Conservation (phyloP, 805 yeast species). For the Metschnikowia koreensis region DNA sequence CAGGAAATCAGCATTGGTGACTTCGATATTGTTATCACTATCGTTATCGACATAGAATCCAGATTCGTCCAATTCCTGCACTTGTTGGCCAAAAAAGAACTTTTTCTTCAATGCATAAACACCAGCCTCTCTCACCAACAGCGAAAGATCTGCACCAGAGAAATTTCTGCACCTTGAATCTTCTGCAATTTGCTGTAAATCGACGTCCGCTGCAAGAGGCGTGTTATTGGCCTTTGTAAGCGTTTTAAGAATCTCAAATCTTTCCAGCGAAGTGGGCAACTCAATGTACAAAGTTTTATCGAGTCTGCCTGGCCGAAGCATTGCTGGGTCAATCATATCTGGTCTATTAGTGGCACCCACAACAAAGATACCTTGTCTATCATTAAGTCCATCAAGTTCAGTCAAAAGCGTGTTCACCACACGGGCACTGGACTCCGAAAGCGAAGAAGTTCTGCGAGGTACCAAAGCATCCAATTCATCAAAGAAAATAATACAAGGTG, state of each 20-base stretch:
- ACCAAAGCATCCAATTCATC: constrained; percentile 96
- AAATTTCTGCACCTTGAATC: constrained; percentile 84
- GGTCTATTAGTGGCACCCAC: constrained; percentile 97
- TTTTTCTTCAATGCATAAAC: constrained; percentile 77
- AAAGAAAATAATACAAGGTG: constrained; percentile 91
- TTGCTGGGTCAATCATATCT: constrained; percentile 97
- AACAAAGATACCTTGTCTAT: constrained; percentile 88
- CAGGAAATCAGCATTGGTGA: constrained; percentile 64
- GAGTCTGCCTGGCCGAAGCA: constrained; percentile 94
- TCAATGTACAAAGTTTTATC: constrained; percentile 92
- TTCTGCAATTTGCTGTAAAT: constrained; percentile 58
- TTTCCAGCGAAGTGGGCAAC: constrained; percentile 74
- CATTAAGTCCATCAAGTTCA: constrained; percentile 92
- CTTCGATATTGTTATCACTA: constrained; percentile 44
- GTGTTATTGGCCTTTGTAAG: constrained; percentile 69
- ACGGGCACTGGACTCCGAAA: constrained; percentile 86
- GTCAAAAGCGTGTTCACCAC: constrained; percentile 94
- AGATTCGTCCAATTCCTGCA: constrained; percentile 37
- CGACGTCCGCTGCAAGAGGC: constrained; percentile 65
- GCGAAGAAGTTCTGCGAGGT: constrained; percentile 85
- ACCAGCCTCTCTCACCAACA: constrained; percentile 92
- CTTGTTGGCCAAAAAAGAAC: constrained; percentile 49
- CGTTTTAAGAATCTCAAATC: constrained; percentile 79
- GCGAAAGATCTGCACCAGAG: constrained; percentile 94
- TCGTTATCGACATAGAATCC: constrained; percentile 35